Evolutionary conservation across 257 asterid species (phyloP).

Genomic region (Salvia splendens): DNA sequence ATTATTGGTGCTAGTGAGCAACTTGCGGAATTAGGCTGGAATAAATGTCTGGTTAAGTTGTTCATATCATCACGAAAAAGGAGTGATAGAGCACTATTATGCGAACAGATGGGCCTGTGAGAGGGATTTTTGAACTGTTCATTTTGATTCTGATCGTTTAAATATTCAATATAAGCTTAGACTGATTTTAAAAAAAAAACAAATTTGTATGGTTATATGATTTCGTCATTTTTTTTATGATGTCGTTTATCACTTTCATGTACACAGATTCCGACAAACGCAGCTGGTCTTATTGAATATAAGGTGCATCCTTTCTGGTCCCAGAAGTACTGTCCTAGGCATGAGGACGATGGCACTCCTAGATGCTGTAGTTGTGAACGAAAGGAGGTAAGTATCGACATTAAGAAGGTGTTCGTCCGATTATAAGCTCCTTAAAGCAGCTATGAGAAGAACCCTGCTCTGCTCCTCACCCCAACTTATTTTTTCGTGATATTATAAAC

Average conservation of each 20-base stretch:
- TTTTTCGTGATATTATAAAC: too few species aligned
- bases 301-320: conserved; percentile 98
- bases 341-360: conserved; percentile 94
- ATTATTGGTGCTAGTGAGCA: not conserved
- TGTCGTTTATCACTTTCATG: conserved; percentile 24
- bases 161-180: not conserved
- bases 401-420: too few species aligned
- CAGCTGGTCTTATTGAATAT: conserved; percentile 90
- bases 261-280: conserved; percentile 85
- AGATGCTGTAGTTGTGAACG: conserved; percentile 99
- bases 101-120: not conserved
- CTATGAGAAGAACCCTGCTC: too few species aligned
- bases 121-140: not conserved
- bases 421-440: too few species aligned
- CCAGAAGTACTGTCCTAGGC: conserved; percentile 94
- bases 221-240: not conserved
- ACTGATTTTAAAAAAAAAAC: not conserved
- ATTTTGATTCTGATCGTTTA: not conserved
- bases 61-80: too few species aligned
- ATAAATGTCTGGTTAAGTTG: too few species aligned
- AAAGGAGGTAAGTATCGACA: conserved; percentile 63
- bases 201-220: not conserved
- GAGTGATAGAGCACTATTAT: too few species aligned
- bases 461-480: too few species aligned
- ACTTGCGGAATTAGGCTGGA: not conserved